Conservation (phyloP, 345 rosid species). For the Stellera chamaejasme region DNA sequence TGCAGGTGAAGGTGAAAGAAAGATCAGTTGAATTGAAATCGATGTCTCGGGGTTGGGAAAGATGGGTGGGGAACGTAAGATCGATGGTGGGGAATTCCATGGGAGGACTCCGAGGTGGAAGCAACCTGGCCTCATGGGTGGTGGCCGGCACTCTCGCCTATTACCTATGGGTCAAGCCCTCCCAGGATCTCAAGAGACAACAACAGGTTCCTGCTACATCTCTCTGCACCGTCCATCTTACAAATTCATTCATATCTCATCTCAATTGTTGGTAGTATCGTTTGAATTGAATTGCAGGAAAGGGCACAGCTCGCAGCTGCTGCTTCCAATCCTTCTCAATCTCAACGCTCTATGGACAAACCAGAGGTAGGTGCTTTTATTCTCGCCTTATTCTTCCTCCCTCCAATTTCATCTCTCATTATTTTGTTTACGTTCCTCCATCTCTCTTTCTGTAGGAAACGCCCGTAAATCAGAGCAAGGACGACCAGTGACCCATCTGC, state of each 20-base stretch:
- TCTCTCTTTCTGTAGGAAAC: no score
- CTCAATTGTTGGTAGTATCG: no score
- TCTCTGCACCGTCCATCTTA: background rate
- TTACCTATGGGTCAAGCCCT: constrained; percentile 87
- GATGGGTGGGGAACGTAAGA: constrained; percentile 55
- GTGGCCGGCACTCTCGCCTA: constrained; percentile 93
- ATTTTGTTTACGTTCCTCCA: no score
- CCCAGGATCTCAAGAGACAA: constrained; percentile 75
- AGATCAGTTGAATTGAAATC: constrained; percentile 3
- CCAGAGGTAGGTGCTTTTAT: constrained; percentile 18
- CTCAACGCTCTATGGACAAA: constrained; percentile 48
- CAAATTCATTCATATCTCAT: background rate
- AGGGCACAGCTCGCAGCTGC: constrained; percentile 49
- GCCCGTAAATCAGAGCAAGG: no score
- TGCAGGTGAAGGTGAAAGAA: background rate
- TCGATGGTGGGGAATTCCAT: constrained; percentile 63
- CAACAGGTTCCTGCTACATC: constrained; percentile 43
- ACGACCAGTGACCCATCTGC: no score
- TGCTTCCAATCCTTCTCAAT: constrained; percentile 44
- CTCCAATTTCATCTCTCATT: no score
- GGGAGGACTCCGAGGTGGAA: constrained; percentile 83
- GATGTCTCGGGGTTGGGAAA: constrained; percentile 60
- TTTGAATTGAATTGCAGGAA: constrained; percentile 30
- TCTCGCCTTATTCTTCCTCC: no score
- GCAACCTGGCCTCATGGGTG: constrained; percentile 75